Conservation (phyloP, 1,284 basidiomycete species). For the Hymenochaete sp. region DNA sequence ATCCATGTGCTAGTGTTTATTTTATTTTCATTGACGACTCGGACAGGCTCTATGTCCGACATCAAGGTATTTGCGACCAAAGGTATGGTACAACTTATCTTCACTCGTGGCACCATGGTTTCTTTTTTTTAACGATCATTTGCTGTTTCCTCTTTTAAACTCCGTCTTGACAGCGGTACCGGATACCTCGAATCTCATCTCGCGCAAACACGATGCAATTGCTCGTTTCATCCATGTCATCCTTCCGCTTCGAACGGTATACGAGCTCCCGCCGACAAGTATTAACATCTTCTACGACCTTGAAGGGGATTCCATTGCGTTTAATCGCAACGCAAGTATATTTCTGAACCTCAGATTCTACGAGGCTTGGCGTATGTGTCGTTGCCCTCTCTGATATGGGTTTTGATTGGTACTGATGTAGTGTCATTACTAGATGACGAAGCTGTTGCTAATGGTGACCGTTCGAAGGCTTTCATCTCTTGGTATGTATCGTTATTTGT, state of each 20-base stretch:
- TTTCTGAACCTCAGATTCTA: conserved; percentile 88
- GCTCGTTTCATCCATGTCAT: conserved; percentile 66
- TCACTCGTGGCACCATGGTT: not conserved
- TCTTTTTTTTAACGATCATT: conserved; percentile 35
- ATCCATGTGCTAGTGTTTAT: conserved; percentile 1
- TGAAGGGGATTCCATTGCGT: conserved; percentile 80
- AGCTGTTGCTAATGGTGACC: conserved; percentile 50
- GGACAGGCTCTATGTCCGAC: conserved; percentile 49
- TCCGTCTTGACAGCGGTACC: too few species aligned
- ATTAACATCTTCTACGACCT: conserved; percentile 86
- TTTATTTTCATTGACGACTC: not conserved
- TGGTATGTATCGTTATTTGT: conserved; percentile 40
- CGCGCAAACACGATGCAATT: conserved; percentile 43
- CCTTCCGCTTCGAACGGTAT: conserved; percentile 47
- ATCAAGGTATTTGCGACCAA: conserved; percentile 62
- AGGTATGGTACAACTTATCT: conserved; percentile 35
- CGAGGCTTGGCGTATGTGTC: conserved; percentile 83
- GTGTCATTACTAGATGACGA: conserved; percentile 47
- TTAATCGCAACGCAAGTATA: conserved; percentile 84
- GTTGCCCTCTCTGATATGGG: conserved; percentile 19
- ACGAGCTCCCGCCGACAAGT: conserved; percentile 56
- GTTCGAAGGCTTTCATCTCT: conserved; percentile 70
- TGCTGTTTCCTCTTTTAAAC: too few species aligned
- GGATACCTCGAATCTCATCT: conserved; percentile 40
- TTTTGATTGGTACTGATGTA: conserved; percentile 8